Evolutionary conservation across 495 filamentous ascomycete genomes (phyloP).

Genomic region (Parathielavia appendiculata): DNA sequence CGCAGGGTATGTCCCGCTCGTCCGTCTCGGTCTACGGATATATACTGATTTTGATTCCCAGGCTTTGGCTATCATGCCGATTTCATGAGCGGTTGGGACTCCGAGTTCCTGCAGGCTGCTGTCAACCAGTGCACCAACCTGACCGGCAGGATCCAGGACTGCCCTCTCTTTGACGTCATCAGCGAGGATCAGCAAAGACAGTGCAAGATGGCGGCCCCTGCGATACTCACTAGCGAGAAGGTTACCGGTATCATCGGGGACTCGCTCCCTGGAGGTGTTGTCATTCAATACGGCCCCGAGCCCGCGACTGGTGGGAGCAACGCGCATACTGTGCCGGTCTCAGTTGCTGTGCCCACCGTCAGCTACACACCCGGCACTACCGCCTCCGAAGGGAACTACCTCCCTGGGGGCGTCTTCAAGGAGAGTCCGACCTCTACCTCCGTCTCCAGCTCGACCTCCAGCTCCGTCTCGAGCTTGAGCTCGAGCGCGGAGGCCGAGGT

Average conservation of each 20-base stretch:
- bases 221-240: conserved; percentile 32
- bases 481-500: background rate
- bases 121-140: conserved; percentile 53
- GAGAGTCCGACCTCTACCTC: conserved; percentile 9
- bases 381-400: conserved; percentile 6
- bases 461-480: too few species aligned
- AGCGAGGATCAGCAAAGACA: conserved; percentile 30
- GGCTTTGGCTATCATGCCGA: conserved; percentile 82
- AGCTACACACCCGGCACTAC: conserved; percentile 20
- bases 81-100: conserved; percentile 79
- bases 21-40: too few species aligned
- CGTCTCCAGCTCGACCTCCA: too few species aligned
- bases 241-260: conserved; percentile 26
- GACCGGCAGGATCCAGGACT: conserved; percentile 50
- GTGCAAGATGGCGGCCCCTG: conserved; percentile 36
- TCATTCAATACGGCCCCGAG: conserved; percentile 34
- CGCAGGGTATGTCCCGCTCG: conserved; percentile 48
- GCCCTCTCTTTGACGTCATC: conserved; percentile 49
- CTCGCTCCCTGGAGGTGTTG: conserved; percentile 38
- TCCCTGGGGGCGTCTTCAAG: conserved; percentile 30
- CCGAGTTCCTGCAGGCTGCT: conserved; percentile 53
- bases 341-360: conserved; percentile 22
- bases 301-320: conserved; percentile 28
- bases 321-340: conserved; percentile 11
- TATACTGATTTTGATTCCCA: conserved; percentile 24